These are phyloP conservation scores for Entomortierella parvispora DNA, from an alignment of 192 early-diverging fungal species.

Conservation along the genomic window DNA sequence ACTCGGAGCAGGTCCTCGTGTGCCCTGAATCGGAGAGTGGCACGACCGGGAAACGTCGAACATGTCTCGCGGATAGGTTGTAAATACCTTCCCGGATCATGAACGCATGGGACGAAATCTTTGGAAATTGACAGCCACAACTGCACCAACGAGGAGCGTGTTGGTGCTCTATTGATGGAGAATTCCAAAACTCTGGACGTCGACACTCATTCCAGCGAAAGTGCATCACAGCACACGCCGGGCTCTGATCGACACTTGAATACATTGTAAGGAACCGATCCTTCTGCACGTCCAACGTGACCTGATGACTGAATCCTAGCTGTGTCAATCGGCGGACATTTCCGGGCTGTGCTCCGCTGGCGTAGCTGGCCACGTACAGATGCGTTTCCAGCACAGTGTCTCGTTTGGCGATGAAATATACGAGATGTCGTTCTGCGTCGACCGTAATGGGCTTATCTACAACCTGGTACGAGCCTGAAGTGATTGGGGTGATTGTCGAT, in stretches of 20 bases:
- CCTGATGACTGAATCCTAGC: slow-evolving; percentile 61
- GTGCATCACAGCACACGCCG: slow-evolving; percentile 47
- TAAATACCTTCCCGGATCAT: slow-evolving; percentile 31
- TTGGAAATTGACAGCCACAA: slow-evolving; percentile 46
- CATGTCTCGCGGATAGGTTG: slow-evolving; percentile 15
- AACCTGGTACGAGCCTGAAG: slow-evolving; percentile 67
- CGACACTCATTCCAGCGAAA: slow-evolving; percentile 48
- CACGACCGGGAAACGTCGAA: slow-evolving; percentile 23
- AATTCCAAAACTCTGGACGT: background rate
- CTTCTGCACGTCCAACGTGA: slow-evolving; percentile 48
- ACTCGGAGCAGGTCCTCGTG: slow-evolving; percentile 29
- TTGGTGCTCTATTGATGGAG: background rate
- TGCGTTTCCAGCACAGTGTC: slow-evolving; percentile 70
- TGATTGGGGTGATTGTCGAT: slow-evolving; percentile 54
- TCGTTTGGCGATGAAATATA: slow-evolving; percentile 70
- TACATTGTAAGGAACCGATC: slow-evolving; percentile 59
- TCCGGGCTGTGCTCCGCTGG: slow-evolving; percentile 7
- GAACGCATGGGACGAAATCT: slow-evolving; percentile 45
- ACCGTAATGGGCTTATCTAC: slow-evolving; percentile 67
- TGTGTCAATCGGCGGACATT: slow-evolving; percentile 51
- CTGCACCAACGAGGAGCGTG: slow-evolving; percentile 31
- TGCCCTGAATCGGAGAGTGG: slow-evolving; percentile 1
- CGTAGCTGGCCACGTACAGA: slow-evolving; percentile 65
- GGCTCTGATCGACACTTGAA: slow-evolving; percentile 57
- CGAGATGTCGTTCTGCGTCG: slow-evolving; percentile 58